phyloP scores from a whole-genome alignment of 148 eudicot species.

The Bassia scoparia region DNA sequence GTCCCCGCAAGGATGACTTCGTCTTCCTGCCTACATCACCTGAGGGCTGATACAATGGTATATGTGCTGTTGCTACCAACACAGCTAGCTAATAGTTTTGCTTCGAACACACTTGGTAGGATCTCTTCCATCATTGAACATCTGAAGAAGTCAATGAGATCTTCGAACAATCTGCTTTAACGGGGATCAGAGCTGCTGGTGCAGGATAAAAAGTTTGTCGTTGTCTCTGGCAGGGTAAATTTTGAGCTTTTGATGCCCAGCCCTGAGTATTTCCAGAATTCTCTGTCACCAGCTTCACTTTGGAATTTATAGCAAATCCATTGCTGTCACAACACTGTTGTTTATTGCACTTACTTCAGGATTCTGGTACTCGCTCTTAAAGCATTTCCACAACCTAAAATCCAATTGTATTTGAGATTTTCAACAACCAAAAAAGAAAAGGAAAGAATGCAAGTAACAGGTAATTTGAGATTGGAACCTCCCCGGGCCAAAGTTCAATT shows the following conservation, averaged over 20 bases:
- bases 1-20: conserved; percentile 39
- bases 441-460: no score
- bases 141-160: conserved; percentile 41
- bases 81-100: conserved; percentile 42
- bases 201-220: neutral
- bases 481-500: no score
- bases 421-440: neutral
- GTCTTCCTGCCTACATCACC: conserved; percentile 58
- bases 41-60: conserved; percentile 54
- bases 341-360: conserved; percentile 41
- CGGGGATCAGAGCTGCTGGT: neutral
- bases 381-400: conserved; percentile 43
- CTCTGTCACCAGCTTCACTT: conserved; percentile 51
- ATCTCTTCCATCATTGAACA: conserved; percentile 42
- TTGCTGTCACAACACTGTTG: conserved; percentile 43
- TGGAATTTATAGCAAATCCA: conserved; percentile 38
- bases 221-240: conserved; percentile 11
- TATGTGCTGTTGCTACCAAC: conserved; percentile 52
- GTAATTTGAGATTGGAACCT: no score
- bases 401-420: no score
- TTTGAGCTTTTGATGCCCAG: conserved; percentile 30
- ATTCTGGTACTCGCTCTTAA: conserved; percentile 2
- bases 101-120: conserved; percentile 47
- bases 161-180: neutral
- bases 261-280: conserved; percentile 39